A percentile compares a stretch with the other conserved stretches of the same genome.
Conservation (phyloP, 805 yeast species). For the Suhomyces canberraensis region DNA sequence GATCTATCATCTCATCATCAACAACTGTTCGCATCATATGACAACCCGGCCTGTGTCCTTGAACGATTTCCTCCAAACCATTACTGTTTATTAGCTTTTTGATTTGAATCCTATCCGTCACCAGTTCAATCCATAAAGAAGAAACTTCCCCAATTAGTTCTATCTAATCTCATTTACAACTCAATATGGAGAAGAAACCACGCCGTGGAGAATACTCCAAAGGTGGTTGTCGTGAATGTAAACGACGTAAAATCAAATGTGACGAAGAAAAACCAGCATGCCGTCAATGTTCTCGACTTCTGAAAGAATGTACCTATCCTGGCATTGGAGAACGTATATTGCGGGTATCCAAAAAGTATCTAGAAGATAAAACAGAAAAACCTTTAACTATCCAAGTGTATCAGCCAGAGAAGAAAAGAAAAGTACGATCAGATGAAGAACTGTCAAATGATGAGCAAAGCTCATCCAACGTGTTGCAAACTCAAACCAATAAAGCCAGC, state of each 20-base stretch:
- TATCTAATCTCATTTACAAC: no score
- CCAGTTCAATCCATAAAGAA: no score
- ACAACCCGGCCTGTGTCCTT: no score
- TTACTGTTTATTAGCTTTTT: no score
- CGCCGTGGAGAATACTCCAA: conserved; percentile 24
- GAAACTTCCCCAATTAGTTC: no score
- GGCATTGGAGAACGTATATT: conserved; percentile 30
- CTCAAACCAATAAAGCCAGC: background rate
- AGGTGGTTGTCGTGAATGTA: conserved; percentile 40
- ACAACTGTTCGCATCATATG: no score
- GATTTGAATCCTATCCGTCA: no score
- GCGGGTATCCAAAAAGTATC: conserved; percentile 20
- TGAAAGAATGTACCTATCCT: conserved; percentile 33
- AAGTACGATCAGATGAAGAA: background rate
- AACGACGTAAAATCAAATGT: conserved; percentile 40
- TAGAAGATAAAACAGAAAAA: conserved; percentile 2
- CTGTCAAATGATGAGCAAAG: background rate
- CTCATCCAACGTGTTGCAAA: background rate
- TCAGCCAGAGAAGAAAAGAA: conserved; percentile 1
- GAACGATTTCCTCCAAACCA: no score
- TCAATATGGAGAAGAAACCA: background rate
- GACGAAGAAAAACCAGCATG: conserved; percentile 31
- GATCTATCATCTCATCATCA: no score
- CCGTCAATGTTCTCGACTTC: conserved; percentile 28
- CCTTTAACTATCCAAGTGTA: conserved; percentile 6